Percentiles rank a stretch among this genome's conserved stretches.
Evolutionary conservation across 768 basidiomycete genomes (phyloP).

Genomic region (Cystobasidium ongulense): DNA sequence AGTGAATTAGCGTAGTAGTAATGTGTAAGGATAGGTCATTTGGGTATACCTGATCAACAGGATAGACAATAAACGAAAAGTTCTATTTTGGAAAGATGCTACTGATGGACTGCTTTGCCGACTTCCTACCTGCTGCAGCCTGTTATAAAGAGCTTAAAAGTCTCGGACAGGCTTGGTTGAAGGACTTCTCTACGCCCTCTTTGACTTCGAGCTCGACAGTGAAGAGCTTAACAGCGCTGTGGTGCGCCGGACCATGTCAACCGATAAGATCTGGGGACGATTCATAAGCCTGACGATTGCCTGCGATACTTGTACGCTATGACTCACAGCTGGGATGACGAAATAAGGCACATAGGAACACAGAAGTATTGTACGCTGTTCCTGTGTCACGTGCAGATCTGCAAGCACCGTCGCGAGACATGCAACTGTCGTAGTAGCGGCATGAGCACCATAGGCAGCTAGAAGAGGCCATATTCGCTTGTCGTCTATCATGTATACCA

Average conservation of each 20-base stretch:
- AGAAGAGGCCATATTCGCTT: slow-evolving; percentile 1
- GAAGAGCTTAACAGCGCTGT: neutral
- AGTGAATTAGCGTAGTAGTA: neutral
- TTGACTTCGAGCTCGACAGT: neutral
- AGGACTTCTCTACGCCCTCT: neutral
- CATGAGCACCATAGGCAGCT: slow-evolving; percentile 18
- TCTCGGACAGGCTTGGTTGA: too few species aligned
- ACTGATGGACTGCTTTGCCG: too few species aligned
- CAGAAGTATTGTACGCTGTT: slow-evolving; percentile 12
- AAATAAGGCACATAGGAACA: slow-evolving; percentile 14
- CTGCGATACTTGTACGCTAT: neutral
- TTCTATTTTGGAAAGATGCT: too few species aligned
- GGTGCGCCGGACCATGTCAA: slow-evolving; percentile 2
- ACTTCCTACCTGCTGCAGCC: too few species aligned
- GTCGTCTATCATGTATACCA: neutral
- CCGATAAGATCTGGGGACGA: neutral
- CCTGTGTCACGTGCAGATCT: neutral
- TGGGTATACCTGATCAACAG: too few species aligned
- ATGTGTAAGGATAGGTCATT: too few species aligned
- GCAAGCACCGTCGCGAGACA: slow-evolving; percentile 10
- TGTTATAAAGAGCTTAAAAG: too few species aligned
- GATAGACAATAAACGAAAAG: too few species aligned
- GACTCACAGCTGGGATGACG: slow-evolving; percentile 16
- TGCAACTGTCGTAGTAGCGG: slow-evolving; percentile 14
- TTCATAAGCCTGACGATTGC: neutral